Evolutionary conservation across 108 stramenopile species (phyloP), one percentile per base, ranked within the genome.

Genomic region (Pseudonitzschia pungens): DNA sequence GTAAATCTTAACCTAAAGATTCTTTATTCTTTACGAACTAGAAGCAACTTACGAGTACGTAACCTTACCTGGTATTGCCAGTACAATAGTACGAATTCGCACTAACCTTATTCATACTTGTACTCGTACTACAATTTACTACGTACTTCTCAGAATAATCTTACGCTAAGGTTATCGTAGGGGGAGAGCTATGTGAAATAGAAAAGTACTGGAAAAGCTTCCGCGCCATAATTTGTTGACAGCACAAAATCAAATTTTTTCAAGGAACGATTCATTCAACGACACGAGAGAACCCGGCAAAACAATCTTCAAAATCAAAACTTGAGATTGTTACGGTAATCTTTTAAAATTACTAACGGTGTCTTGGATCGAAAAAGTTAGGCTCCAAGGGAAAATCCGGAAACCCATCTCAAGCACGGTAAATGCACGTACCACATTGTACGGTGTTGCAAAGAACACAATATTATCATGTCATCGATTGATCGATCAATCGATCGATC

Each of bases 211-310:
- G n/a, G n/a, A 33, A 62, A 40, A 62, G 36, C 36, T 33, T 40
- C 60, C 60, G 60, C 60, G 60, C 60, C 60, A 33, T 33, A 62
- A 62, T 33, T 62, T 62, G 36, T 62, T 36, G 29, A 8, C 29
- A 16, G 0, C 60, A 62, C 4, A 18, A 15, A 36, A 33, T n/a
- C 33, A 4, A 33, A 14, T 40, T 62, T 33, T 62, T 40, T 26
- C 54, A 1, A 4, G 20, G 18, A 33, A 40, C 60, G 7, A 33
- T 16, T 10, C 15, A 62, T 40, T 20, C 60, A 60, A 60, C 12
- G 32, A 40, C 27, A 28, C n/a, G n/a, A 14, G n/a, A n/a, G 31
- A 29, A n/a, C 6, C 20, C 16, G 20, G 20, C n/a, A 51, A n/a
- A 16, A n/a, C n/a, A n/a, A 51, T 51, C 10, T n/a, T 2, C 4